A percentile compares a stretch with the other conserved stretches of the same genome.
Evolutionary conservation across 2,329 filamentous ascomycete genomes (phyloP).

Genomic region (Alternaria sp.): DNA sequence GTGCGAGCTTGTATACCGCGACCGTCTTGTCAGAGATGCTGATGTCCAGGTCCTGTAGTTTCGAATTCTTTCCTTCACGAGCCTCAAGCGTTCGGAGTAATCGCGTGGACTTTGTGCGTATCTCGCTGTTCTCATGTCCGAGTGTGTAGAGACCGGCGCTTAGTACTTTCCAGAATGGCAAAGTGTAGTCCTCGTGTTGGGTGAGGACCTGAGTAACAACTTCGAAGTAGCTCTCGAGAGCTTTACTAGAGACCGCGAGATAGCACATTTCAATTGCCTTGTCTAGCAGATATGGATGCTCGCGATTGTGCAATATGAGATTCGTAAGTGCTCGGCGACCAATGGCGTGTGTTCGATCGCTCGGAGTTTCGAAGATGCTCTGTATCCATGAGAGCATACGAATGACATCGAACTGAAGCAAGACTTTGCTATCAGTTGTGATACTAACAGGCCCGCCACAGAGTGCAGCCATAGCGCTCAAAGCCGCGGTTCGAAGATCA

Average conservation of each 20-base stretch:
- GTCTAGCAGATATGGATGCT: conserved; percentile 84
- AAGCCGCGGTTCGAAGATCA: conserved; percentile 85
- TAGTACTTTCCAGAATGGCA: conserved; percentile 89
- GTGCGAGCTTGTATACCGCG: conserved; percentile 94
- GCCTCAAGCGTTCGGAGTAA: conserved; percentile 84
- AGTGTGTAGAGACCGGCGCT: conserved; percentile 90
- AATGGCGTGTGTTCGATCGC: conserved; percentile 90
- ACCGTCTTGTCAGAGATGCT: conserved; percentile 99
- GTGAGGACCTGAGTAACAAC: conserved; percentile 88
- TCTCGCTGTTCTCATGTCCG: conserved; percentile 88
- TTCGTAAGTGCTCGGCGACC: conserved; percentile 89
- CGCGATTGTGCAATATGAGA: conserved; percentile 87
- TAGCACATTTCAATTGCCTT: conserved; percentile 94
- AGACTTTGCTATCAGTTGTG: conserved; percentile 85
- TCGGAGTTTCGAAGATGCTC: conserved; percentile 89
- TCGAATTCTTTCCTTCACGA: conserved; percentile 83
- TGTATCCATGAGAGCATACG: conserved; percentile 96
- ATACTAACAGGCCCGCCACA: conserved; percentile 86
- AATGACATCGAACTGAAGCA: conserved; percentile 88
- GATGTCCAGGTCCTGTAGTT: conserved; percentile 96
- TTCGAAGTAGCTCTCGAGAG: conserved; percentile 93
- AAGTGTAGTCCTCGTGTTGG: conserved; percentile 80
- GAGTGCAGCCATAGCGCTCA: conserved; percentile 94
- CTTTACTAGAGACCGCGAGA: conserved; percentile 78
- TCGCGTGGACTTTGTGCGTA: conserved; percentile 85